Base-by-base conservation (phyloP, 306 rosid genomes). In the Medicago lupulina region DNA sequence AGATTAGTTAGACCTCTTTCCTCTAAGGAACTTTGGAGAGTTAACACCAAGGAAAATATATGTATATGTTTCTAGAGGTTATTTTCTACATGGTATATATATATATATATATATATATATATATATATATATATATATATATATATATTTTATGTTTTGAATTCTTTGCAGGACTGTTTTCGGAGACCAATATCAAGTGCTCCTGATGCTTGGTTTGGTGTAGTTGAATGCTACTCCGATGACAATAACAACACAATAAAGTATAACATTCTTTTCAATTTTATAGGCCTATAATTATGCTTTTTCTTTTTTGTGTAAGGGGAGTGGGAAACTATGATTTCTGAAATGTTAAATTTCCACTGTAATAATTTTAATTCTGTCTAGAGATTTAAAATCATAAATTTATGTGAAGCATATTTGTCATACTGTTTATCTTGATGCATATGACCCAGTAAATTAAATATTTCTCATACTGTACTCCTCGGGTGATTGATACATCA, bases 121-220 rank as follows among this genome's bases (percentile, higher is more conserved):
- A n/a, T n/a, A n/a, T n/a, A n/a, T n/a, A n/a, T n/a, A n/a, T n/a
- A n/a, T n/a, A n/a, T n/a, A n/a, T n/a, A n/a, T n/a, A n/a, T n/a
- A n/a, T n/a, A n/a, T n/a, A n/a, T n/a, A n/a, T 54, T 63, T 28
- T 10, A n/a, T 46, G 21, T 67, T 28, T 76, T 18, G 21, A 2
- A 6, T 21, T 62, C 63, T 39, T 68, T 7, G 46, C 91, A 92
- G 98, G 95, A 90, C 79, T 94, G 98, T 81, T 95, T 95, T 77
- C 96, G 97, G 44, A 88, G 98, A 69, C 98, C 98, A 14, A 92
- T 92, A 44, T 64, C 96, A n/a, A 95, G 97, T 80, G 96, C 97
- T 79, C 98, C 97, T 34, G 97, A 95, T 79, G 89, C 98, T 69
- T 95, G 98, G 98, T 85, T 95, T 84, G 97, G 92, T 84, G 96